Evolutionary conservation across 306 rosid genomes (phyloP), one percentile per base, ranked within the genome.

Genomic region (Cucumis melo): DNA sequence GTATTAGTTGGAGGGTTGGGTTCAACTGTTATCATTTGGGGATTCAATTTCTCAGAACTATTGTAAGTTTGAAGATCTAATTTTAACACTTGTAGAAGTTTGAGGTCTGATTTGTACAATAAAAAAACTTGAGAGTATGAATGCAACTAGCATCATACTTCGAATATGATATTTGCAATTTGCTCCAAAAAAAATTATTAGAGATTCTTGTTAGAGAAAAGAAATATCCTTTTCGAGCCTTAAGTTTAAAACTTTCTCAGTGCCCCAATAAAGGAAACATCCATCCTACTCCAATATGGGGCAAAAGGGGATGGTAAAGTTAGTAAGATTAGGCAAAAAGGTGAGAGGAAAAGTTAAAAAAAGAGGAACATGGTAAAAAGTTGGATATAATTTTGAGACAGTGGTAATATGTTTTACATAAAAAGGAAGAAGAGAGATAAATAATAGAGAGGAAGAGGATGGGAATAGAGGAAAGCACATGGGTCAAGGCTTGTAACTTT

Each of bases 401-500:
- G 17, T 17, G 53, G 42, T 14, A 46, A 71, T 42, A 68, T 12
- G 13, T 42, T 44, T 67, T 53, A 13, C 74, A 68, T 7, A 23
- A 42, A 21, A 68, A 20, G 74, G 36, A 44, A 67, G 34, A 10
- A 67, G 13, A 20, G 7, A 21, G 74, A 44, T 20, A 6, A 68
- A 68, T 68, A 68, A 66, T 44, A 23, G 74, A 68, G 36, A 21
- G 7, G 36, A 13, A 13, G 55, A 68, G 74, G 56, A 42, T 42
- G 44, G 24, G 62, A 73, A 29, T 14, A 27, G 21, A 4, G 23
- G 5, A 23, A 24, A 48, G 59, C 58, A 73, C 61, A 51, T 73
- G 77, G 77, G 61, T 73, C 9, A 19, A 73, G 62, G 62, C 23
- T 73, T 73, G 77, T 73, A 53, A 73, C 77, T 73, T 73, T 73